Conservation (phyloP, 768 basidiomycete genomes). For the Serendipita sp. region DNA sequence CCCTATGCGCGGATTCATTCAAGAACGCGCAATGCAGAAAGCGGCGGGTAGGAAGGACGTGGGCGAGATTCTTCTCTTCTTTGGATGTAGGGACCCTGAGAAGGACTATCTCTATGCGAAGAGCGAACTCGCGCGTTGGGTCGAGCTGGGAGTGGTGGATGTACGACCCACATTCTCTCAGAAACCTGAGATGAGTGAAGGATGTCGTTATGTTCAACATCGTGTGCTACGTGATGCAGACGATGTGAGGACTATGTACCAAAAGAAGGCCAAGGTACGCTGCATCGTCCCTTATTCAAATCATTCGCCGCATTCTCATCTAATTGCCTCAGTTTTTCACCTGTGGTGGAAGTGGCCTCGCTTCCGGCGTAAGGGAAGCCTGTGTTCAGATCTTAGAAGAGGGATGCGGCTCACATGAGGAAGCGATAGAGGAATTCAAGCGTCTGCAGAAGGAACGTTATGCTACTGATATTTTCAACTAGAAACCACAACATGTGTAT, state of each 20-base stretch:
- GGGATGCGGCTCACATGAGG: constrained; percentile 12
- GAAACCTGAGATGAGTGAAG: constrained; percentile 18
- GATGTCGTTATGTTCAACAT: constrained; percentile 27
- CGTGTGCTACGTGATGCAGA: constrained; percentile 30
- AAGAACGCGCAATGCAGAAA: constrained; percentile 34
- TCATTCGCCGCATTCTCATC: not conserved
- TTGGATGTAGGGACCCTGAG: constrained; percentile 29
- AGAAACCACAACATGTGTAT: constrained; percentile 3
- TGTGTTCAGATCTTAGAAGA: constrained; percentile 25
- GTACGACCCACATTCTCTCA: constrained; percentile 30
- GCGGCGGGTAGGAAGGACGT: constrained; percentile 25
- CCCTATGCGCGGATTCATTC: constrained; percentile 37
- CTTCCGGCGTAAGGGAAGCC: constrained; percentile 25
- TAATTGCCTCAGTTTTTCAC: constrained; percentile 24
- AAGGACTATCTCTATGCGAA: constrained; percentile 31
- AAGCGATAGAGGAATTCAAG: constrained; percentile 22
- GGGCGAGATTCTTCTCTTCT: constrained; percentile 29
- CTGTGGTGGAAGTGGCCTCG: constrained; percentile 28
- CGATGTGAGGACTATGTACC: constrained; percentile 21
- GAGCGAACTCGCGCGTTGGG: constrained; percentile 30
- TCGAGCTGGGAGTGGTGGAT: constrained; percentile 27
- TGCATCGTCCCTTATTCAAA: not conserved
- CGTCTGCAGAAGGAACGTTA: constrained; percentile 26
- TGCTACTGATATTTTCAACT: constrained; percentile 34
- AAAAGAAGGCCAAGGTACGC: constrained; percentile 23